Percentiles rank a stretch among this genome's conserved stretches.
These are phyloP conservation scores for Ustilago nuda DNA, from an alignment of 1,284 basidiomycete genomes.

Conservation along the genomic window DNA sequence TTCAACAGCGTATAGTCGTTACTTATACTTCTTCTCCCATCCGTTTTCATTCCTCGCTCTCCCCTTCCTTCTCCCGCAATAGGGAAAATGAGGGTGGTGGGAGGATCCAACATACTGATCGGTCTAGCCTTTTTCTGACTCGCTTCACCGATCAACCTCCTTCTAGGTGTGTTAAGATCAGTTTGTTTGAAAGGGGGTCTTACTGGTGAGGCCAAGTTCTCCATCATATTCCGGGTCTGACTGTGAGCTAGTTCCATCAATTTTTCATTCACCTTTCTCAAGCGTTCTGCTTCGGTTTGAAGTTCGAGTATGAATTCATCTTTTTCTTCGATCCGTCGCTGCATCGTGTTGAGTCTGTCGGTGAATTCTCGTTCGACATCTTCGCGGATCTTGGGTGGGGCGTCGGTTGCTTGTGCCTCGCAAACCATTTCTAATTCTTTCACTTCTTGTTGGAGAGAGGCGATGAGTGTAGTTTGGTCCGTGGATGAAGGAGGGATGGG, in stretches of 20 bases:
- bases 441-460: constrained; percentile 46
- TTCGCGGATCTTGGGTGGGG: constrained; percentile 59
- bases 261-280: constrained; percentile 43
- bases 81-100: neutral
- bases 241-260: constrained; percentile 55
- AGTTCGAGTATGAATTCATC: constrained; percentile 55
- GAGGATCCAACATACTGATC: constrained; percentile 37
- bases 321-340: constrained; percentile 35
- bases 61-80: neutral
- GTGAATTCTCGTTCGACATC: constrained; percentile 61
- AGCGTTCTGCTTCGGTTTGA: constrained; percentile 39
- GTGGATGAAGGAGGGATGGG: constrained; percentile 24
- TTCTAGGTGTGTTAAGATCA: constrained; percentile 1
- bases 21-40: constrained; percentile 19
- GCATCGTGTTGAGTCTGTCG: constrained; percentile 18
- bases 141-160: neutral
- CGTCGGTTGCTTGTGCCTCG: constrained; percentile 56
- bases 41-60: too few relatives aligned
- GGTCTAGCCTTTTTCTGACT: constrained; percentile 23
- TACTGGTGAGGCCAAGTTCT: constrained; percentile 18
- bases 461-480: constrained; percentile 48
- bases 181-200: constrained; percentile 11
- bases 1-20: constrained; percentile 48
- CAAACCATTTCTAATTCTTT: constrained; percentile 62
- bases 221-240: constrained; percentile 55